Conservation (phyloP, 23 red algal genomes). For the Agarophyton chilense region DNA sequence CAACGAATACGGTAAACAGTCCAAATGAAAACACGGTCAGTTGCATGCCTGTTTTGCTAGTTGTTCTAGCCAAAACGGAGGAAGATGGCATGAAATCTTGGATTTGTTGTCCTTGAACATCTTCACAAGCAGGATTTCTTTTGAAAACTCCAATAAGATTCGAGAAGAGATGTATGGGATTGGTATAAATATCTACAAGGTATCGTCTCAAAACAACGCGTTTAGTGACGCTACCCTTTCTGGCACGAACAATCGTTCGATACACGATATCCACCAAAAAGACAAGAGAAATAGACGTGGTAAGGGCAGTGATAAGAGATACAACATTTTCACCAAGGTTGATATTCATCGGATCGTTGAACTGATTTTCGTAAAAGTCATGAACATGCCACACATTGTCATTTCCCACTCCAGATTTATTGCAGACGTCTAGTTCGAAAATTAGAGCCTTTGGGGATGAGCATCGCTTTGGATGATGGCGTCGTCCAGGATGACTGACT, state of each 20-base stretch:
- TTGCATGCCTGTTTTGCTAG: too few relatives aligned
- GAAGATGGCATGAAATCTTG: too few relatives aligned
- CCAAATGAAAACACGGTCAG: background rate
- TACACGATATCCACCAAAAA: background rate
- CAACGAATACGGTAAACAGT: background rate
- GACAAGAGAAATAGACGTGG: background rate
- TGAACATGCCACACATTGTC: background rate
- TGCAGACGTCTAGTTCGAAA: too few relatives aligned
- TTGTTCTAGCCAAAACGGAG: too few relatives aligned
- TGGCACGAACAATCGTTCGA: background rate
- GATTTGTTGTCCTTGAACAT: too few relatives aligned
- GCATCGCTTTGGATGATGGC: too few relatives aligned
- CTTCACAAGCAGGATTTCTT: background rate
- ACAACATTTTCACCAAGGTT: background rate
- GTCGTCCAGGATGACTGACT: too few relatives aligned
- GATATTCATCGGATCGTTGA: slow-evolving; percentile 7
- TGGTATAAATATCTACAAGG: background rate
- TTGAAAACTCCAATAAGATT: background rate
- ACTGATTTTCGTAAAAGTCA: background rate
- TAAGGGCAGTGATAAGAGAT: background rate
- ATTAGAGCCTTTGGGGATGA: too few relatives aligned
- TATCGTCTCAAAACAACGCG: background rate
- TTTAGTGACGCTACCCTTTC: background rate
- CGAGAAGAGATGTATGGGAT: background rate
- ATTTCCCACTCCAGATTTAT: too few relatives aligned